Evolutionary conservation across 2,329 filamentous ascomycete genomes (phyloP).

Genomic region (Didymella pomorum): DNA sequence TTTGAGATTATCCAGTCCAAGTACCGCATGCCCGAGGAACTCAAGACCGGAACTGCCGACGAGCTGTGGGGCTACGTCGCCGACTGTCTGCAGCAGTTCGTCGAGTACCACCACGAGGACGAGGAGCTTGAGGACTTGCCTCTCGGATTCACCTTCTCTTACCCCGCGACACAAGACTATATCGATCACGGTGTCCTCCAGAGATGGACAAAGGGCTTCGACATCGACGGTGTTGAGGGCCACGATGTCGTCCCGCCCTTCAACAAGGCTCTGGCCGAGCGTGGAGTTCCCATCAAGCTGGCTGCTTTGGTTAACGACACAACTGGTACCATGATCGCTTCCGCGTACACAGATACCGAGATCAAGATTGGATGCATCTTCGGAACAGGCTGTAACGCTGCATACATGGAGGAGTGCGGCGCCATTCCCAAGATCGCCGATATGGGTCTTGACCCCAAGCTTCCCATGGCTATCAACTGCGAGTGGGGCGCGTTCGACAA

Average conservation of each 20-base stretch:
- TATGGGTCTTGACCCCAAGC: conserved; percentile 83
- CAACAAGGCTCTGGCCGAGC: conserved; percentile 76
- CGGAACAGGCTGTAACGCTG: conserved; percentile 96
- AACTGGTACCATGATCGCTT: conserved; percentile 94
- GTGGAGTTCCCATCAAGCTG: conserved; percentile 88
- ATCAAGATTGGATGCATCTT: conserved; percentile 99
- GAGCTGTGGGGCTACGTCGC: conserved; percentile 96
- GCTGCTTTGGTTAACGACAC: conserved; percentile 97
- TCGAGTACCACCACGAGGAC: conserved; percentile 81
- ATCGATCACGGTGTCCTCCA: conserved; percentile 93
- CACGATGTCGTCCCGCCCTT: conserved; percentile 90
- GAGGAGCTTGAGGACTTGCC: conserved; percentile 72
- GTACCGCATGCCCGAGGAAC: conserved; percentile 92
- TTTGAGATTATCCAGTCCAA: conserved; percentile 98
- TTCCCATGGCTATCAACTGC: conserved; percentile 96
- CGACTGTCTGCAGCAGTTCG: conserved; percentile 90
- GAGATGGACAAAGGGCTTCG: conserved; percentile 97
- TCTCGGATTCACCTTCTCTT: conserved; percentile 96
- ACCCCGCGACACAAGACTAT: conserved; percentile 90
- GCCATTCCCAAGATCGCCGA: conserved; percentile 93
- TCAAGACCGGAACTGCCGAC: conserved; percentile 84
- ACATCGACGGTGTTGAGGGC: conserved; percentile 91
- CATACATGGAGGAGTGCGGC: conserved; percentile 94
- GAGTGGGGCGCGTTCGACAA: conserved; percentile 98
- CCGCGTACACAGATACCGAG: conserved; percentile 90